phyloP scores from a whole-genome alignment of 2,329 filamentous ascomycete species.

The Diatrype stigma region DNA sequence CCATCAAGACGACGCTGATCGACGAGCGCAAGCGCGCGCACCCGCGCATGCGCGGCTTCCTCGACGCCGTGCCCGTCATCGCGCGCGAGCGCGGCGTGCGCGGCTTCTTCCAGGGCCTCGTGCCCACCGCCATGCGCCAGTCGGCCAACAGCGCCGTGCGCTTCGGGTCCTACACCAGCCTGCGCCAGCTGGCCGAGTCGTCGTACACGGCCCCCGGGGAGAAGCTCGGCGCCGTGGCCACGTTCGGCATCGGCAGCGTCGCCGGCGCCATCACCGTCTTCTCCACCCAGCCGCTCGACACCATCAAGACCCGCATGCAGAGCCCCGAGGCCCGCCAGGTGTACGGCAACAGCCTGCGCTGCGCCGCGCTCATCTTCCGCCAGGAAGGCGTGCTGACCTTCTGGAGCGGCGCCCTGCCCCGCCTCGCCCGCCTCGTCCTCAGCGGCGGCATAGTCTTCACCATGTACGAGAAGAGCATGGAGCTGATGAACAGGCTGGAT shows the following conservation, averaged over 20 bases:
- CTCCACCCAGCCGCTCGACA: slow-evolving; percentile 74
- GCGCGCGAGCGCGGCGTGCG: slow-evolving; percentile 80
- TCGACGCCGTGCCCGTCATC: slow-evolving; percentile 86
- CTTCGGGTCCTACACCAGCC: slow-evolving; percentile 84
- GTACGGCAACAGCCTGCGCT: slow-evolving; percentile 86
- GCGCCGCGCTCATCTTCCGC: slow-evolving; percentile 76
- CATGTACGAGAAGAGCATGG: slow-evolving; percentile 97
- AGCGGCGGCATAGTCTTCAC: slow-evolving; percentile 98
- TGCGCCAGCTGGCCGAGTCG: slow-evolving; percentile 87
- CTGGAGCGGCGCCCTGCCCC: slow-evolving; percentile 88
- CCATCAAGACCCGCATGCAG: slow-evolving; percentile 97
- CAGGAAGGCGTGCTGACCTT: slow-evolving; percentile 87
- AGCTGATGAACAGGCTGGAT: slow-evolving; percentile 74
- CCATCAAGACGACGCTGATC: slow-evolving; percentile 97
- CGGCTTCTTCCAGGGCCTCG: slow-evolving; percentile 96
- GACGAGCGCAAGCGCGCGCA: slow-evolving; percentile 86
- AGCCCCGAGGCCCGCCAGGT: slow-evolving; percentile 76
- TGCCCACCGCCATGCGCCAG: slow-evolving; percentile 90
- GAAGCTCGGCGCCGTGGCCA: slow-evolving; percentile 82
- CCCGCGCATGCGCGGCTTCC: slow-evolving; percentile 85
- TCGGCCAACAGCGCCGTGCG: slow-evolving; percentile 90
- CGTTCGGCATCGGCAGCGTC: slow-evolving; percentile 84
- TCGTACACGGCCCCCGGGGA: slow-evolving; percentile 91
- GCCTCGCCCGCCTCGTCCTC: slow-evolving; percentile 77
- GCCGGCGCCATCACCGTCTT: slow-evolving; percentile 90